phyloP scores from a whole-genome alignment of 2,329 filamentous ascomycete genomes.

The Didymella sp. region DNA sequence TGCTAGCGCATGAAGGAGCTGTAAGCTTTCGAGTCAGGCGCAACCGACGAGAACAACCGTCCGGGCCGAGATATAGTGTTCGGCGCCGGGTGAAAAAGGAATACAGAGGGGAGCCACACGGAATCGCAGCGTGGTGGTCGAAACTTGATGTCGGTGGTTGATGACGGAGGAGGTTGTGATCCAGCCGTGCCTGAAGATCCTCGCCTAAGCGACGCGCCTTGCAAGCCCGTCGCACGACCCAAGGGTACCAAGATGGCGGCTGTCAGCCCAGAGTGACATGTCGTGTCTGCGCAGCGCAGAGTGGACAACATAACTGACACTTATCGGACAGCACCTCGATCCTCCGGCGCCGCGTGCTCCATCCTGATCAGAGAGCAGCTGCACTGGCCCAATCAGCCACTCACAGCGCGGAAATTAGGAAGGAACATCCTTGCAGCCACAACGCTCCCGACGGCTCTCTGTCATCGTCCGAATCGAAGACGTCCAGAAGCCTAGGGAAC shows the following conservation, averaged over 20 bases:
- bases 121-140: background rate
- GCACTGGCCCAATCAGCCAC: conserved; percentile 14
- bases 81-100: background rate
- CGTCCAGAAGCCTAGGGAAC: conserved; percentile 22
- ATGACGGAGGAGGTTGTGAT: conserved; percentile 9
- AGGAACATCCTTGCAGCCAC: conserved; percentile 20
- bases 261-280: conserved; percentile 11
- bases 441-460: conserved; percentile 18
- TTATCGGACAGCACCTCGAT: conserved; percentile 8
- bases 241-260: conserved; percentile 15
- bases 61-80: conserved; percentile 8
- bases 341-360: conserved; percentile 16
- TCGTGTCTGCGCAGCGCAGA: conserved; percentile 2
- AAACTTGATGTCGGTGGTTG: conserved; percentile 5
- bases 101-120: background rate
- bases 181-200: conserved; percentile 21
- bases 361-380: conserved; percentile 14
- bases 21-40: conserved; percentile 17
- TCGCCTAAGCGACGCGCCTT: conserved; percentile 16
- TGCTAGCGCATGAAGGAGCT: conserved; percentile 14
- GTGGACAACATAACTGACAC: conserved; percentile 12
- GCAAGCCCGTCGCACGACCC: conserved; percentile 17
- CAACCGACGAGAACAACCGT: conserved; percentile 10
- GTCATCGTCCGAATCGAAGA: conserved; percentile 18
- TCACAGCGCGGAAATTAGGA: conserved; percentile 17